These are phyloP conservation scores for Debaryomycetaceae sp. DNA, from an alignment of 1,139 yeast species.

Conservation along the genomic window DNA sequence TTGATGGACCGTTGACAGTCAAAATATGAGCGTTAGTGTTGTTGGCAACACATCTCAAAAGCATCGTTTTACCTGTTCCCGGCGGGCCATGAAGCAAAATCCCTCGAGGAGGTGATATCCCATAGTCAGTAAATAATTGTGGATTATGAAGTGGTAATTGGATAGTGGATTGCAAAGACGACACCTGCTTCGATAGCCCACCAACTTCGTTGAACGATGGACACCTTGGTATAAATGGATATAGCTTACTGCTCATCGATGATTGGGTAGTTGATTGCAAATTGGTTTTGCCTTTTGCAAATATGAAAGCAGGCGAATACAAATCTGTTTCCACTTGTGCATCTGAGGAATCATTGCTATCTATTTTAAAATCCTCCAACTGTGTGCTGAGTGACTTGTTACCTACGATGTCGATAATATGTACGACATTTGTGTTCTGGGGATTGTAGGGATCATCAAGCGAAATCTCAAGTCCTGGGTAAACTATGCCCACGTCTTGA, in stretches of 20 bases:
- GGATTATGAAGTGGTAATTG: conserved; percentile 83
- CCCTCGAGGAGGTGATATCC: conserved; percentile 91
- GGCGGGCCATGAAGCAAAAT: conserved; percentile 92
- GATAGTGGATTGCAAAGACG: conserved; percentile 59
- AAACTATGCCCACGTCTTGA: conserved; percentile 50
- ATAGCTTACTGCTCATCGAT: conserved; percentile 21
- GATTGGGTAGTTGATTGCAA: conserved; percentile 16
- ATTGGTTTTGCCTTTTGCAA: conserved; percentile 35
- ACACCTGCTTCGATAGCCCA: conserved; percentile 68
- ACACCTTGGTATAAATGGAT: conserved; percentile 40
- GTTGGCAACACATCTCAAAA: conserved; percentile 78
- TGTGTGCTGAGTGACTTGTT: conserved; percentile 16
- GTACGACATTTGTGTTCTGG: conserved; percentile 4
- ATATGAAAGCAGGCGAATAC: conserved; percentile 47
- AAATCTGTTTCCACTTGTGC: conserved; percentile 10
- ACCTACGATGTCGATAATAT: conserved; percentile 22
- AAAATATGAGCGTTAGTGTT: conserved; percentile 71
- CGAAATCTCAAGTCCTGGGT: conserved; percentile 46
- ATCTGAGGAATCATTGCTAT: conserved; percentile 9
- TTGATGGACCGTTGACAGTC: conserved; percentile 85
- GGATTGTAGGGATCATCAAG: conserved; percentile 6
- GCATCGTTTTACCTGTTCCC: conserved; percentile 95
- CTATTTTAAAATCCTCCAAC: conserved; percentile 25
- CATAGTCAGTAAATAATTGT: conserved; percentile 71
- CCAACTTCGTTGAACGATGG: conserved; percentile 60